Evolutionary conservation across 2,329 filamentous ascomycete genomes (phyloP).

Genomic region (Trichoderma koningii): DNA sequence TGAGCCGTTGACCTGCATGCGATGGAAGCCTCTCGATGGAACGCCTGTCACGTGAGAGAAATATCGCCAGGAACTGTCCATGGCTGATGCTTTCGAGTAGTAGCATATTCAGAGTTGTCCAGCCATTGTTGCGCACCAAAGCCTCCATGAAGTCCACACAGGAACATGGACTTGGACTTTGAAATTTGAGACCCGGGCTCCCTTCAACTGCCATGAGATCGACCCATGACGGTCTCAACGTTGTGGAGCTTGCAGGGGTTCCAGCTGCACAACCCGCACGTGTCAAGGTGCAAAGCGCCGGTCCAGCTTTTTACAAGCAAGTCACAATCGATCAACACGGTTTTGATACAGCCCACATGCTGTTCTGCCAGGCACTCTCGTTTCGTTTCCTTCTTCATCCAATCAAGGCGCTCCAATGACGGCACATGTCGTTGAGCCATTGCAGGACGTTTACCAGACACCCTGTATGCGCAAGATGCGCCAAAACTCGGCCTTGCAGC

Average conservation of each 20-base stretch:
- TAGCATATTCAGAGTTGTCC: neutral
- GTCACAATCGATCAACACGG: neutral
- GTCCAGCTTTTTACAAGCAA: neutral
- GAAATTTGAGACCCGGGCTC: neutral
- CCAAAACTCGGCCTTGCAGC: neutral
- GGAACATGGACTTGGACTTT: neutral
- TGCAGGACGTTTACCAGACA: neutral
- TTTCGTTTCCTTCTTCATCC: neutral
- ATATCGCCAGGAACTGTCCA: neutral
- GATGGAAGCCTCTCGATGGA: slow-evolving; percentile 1
- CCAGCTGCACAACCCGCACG: slow-evolving; percentile 3
- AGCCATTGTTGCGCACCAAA: neutral
- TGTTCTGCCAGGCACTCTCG: slow-evolving; percentile 21
- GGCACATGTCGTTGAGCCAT: slow-evolving; percentile 19
- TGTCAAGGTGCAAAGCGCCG: slow-evolving; percentile 6
- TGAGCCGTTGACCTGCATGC: neutral
- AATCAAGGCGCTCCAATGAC: slow-evolving; percentile 17
- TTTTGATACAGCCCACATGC: slow-evolving; percentile 5
- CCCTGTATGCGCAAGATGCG: neutral
- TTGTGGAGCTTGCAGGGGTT: slow-evolving; percentile 7
- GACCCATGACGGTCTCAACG: slow-evolving; percentile 17
- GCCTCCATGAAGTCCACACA: neutral
- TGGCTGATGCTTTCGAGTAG: too few species aligned
- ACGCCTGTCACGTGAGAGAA: neutral
- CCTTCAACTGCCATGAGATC: slow-evolving; percentile 2